Conservation (phyloP, 2,329 filamentous ascomycete species). For the Blastomyces gilchristii region DNA sequence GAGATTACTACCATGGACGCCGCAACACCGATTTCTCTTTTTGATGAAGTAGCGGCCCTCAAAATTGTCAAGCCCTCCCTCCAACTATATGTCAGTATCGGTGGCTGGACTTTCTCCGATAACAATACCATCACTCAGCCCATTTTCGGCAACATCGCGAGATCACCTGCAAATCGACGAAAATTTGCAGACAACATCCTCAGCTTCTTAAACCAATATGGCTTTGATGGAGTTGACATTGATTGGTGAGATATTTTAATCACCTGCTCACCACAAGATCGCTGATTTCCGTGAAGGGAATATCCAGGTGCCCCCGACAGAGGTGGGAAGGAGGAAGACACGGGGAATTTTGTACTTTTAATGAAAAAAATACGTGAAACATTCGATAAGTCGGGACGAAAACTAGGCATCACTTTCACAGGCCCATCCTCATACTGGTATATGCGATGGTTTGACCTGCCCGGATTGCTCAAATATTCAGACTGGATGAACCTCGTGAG, state of each 20-base stretch:
- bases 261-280: not conserved
- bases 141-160: slow-evolving; percentile 12
- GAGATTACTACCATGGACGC: slow-evolving; percentile 21
- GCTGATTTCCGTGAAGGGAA: slow-evolving; percentile 10
- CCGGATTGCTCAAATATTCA: slow-evolving; percentile 8
- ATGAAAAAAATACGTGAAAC: slow-evolving; percentile 12
- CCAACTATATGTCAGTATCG: slow-evolving; percentile 25
- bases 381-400: slow-evolving; percentile 8
- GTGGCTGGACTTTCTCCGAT: slow-evolving; percentile 15
- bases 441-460: slow-evolving; percentile 24
- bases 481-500: slow-evolving; percentile 17
- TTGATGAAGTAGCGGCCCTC: slow-evolving; percentile 23
- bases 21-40: slow-evolving; percentile 15
- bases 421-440: slow-evolving; percentile 20
- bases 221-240: slow-evolving; percentile 20
- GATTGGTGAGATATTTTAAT: slow-evolving; percentile 14
- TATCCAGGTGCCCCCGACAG: slow-evolving; percentile 18
- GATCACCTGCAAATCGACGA: not conserved
- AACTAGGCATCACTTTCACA: slow-evolving; percentile 16
- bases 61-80: slow-evolving; percentile 24
- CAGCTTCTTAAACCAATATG: slow-evolving; percentile 18
- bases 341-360: slow-evolving; percentile 14
- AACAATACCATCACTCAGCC: slow-evolving; percentile 11
- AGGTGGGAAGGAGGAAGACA: slow-evolving; percentile 14
- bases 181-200: slow-evolving; percentile 14